phyloP scores from a whole-genome alignment of 1,139 yeast species.

The Yarrowia galli region DNA sequence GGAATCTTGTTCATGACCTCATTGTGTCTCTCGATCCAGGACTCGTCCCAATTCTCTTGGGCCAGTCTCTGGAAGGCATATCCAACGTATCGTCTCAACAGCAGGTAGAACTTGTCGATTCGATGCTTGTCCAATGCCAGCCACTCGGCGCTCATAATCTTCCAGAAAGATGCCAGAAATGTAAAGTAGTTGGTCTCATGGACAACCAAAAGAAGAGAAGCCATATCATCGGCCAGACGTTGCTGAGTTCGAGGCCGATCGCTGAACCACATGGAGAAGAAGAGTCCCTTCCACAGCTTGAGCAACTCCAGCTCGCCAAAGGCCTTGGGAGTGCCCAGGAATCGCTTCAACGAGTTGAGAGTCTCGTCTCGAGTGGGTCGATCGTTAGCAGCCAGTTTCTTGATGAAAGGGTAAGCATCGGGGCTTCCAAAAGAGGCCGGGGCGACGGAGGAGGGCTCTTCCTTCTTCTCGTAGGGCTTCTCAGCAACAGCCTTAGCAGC shows the following conservation, averaged over 20 bases:
- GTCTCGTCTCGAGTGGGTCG: slow-evolving; percentile 79
- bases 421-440: slow-evolving; percentile 37
- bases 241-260: slow-evolving; percentile 95
- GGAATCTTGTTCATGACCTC: slow-evolving; percentile 54
- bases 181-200: slow-evolving; percentile 57
- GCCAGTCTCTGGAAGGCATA: slow-evolving; percentile 67
- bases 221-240: slow-evolving; percentile 75
- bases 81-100: slow-evolving; percentile 77
- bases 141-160: slow-evolving; percentile 83
- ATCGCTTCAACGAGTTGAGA: slow-evolving; percentile 67
- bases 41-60: slow-evolving; percentile 63
- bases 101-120: slow-evolving; percentile 84
- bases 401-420: slow-evolving; percentile 63
- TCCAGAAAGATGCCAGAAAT: slow-evolving; percentile 84
- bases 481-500: neutral
- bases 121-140: slow-evolving; percentile 71
- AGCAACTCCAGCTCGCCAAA: slow-evolving; percentile 66
- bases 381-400: slow-evolving; percentile 84
- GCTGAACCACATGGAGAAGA: slow-evolving; percentile 92
- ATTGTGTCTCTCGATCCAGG: slow-evolving; percentile 58
- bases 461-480: slow-evolving; percentile 19
- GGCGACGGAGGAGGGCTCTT: neutral
- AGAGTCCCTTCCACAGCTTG: slow-evolving; percentile 93
- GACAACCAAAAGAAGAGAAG: slow-evolving; percentile 58
- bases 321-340: slow-evolving; percentile 56